phyloP scores from a whole-genome alignment of 2,329 filamentous ascomycete genomes.

The Triangularia verruculosa region DNA sequence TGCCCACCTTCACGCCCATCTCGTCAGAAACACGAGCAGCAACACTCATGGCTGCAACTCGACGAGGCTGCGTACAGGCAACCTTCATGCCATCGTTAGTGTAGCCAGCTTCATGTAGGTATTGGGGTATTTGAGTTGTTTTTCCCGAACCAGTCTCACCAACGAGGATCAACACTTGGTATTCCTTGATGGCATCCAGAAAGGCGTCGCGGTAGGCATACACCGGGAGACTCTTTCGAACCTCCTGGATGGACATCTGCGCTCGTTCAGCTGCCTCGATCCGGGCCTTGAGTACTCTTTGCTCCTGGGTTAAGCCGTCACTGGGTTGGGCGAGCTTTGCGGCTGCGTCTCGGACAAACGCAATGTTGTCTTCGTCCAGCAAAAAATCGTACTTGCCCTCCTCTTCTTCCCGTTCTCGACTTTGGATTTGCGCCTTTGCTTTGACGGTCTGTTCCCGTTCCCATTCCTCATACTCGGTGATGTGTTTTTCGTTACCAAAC shows the following conservation, averaged over 20 bases:
- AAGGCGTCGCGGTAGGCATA: slow-evolving; percentile 85
- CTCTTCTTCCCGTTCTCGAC: slow-evolving; percentile 69
- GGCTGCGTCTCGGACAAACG: slow-evolving; percentile 29
- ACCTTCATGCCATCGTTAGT: slow-evolving; percentile 82
- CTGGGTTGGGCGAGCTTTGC: slow-evolving; percentile 27
- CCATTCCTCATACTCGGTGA: slow-evolving; percentile 96
- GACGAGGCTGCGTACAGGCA: slow-evolving; percentile 88
- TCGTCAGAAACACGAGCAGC: slow-evolving; percentile 95
- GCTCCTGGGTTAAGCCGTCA: slow-evolving; percentile 66
- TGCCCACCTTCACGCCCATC: slow-evolving; percentile 83
- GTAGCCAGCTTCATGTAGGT: slow-evolving; percentile 85
- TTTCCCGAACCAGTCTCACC: slow-evolving; percentile 95
- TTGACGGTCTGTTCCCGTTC: slow-evolving; percentile 85
- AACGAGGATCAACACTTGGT: slow-evolving; percentile 87
- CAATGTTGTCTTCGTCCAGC: slow-evolving; percentile 67
- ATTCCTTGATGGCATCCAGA: slow-evolving; percentile 77
- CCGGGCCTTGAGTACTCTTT: slow-evolving; percentile 73
- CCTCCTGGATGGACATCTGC: slow-evolving; percentile 84
- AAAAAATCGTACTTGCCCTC: slow-evolving; percentile 89
- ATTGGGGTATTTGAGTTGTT: slow-evolving; percentile 92
- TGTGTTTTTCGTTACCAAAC: slow-evolving; percentile 80
- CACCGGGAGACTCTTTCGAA: slow-evolving; percentile 83
- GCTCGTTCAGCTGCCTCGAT: slow-evolving; percentile 87
- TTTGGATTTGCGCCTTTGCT: slow-evolving; percentile 80
- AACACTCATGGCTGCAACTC: slow-evolving; percentile 96